Evolutionary conservation across 2,329 filamentous ascomycete species (phyloP).

Genomic region (Neopestalotiopsis sp.): DNA sequence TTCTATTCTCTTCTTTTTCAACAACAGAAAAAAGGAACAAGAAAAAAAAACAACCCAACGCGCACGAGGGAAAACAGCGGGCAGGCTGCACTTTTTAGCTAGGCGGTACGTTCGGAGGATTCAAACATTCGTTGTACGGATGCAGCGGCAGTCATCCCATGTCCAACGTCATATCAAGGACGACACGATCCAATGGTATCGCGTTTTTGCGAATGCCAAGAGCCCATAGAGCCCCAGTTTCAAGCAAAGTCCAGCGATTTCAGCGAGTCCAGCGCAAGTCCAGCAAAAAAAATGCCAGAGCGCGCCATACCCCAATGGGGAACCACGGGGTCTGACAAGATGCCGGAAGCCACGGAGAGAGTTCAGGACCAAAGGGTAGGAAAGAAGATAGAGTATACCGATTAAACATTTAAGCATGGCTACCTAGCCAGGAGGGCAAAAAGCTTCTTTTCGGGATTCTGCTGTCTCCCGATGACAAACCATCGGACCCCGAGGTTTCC

Average conservation of each 20-base stretch:
- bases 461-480: background rate
- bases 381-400: background rate
- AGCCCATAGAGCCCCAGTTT: background rate
- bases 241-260: background rate
- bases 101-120: background rate
- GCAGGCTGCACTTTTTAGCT: background rate
- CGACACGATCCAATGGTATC: background rate
- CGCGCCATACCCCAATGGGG: background rate
- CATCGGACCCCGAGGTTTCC: no score
- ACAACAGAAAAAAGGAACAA: no score
- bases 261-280: background rate
- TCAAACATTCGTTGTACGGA: background rate
- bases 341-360: slow-evolving; percentile 3
- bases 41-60: background rate
- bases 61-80: background rate
- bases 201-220: background rate
- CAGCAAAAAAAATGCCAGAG: background rate
- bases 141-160: background rate
- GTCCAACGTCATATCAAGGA: background rate
- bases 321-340: background rate
- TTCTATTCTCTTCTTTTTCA: no score
- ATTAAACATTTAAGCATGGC: background rate
- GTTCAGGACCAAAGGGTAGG: background rate
- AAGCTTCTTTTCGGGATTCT: background rate
- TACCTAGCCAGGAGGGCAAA: background rate